Evolutionary conservation across 75 land plant species (phyloP).

Genomic region (Picea glauca): DNA sequence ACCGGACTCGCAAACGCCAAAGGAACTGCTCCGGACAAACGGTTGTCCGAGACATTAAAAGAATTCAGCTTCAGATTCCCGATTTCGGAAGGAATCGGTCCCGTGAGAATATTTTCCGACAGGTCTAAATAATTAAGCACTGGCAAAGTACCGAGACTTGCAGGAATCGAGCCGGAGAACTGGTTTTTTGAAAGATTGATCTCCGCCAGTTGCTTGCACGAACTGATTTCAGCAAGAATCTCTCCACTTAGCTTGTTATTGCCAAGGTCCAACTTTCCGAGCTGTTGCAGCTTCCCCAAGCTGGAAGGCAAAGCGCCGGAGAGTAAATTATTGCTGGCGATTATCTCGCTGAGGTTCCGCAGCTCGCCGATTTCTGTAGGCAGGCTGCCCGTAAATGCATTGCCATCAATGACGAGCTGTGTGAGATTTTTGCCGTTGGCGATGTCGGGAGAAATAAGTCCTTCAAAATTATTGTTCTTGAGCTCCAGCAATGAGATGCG

Average conservation of each 20-base stretch:
- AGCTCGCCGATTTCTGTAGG: constrained; percentile 49
- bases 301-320: constrained; percentile 34
- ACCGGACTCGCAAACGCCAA: constrained; percentile 23
- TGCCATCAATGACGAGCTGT: constrained; percentile 11
- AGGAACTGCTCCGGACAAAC: constrained; percentile 56
- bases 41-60: constrained; percentile 72
- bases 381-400: constrained; percentile 37
- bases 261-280: constrained; percentile 36
- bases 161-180: constrained; percentile 46
- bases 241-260: constrained; percentile 37
- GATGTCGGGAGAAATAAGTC: constrained; percentile 44
- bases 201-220: constrained; percentile 49
- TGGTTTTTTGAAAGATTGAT: constrained; percentile 47
- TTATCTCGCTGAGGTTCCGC: constrained; percentile 30
- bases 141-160: constrained; percentile 32
- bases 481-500: constrained; percentile 56
- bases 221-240: constrained; percentile 23
- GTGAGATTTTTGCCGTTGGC: constrained; percentile 36
- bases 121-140: constrained; percentile 65
- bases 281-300: constrained; percentile 19
- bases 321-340: constrained; percentile 24
- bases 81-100: constrained; percentile 51
- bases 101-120: constrained; percentile 55
- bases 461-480: constrained; percentile 41
- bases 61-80: constrained; percentile 49